A percentile compares a stretch with the other conserved stretches of the same genome.
Evolutionary conservation across 2,329 filamentous ascomycete genomes (phyloP).

Genomic region (Thielaviopsis musarum): DNA sequence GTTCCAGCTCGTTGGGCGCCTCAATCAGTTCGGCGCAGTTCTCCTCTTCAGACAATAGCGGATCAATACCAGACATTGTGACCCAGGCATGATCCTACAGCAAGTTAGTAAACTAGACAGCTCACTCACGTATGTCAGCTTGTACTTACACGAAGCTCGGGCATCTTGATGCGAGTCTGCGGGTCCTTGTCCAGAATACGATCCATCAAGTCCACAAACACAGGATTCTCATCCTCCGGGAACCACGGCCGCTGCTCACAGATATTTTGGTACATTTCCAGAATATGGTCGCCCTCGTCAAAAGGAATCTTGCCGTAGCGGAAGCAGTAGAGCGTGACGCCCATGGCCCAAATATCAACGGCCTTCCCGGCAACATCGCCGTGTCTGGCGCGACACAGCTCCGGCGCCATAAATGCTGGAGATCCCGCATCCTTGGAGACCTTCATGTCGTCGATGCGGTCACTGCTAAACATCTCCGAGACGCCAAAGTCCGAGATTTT

Average conservation of each 20-base stretch:
- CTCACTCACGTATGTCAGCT: background rate
- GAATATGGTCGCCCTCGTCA: conserved; percentile 48
- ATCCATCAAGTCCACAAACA: conserved; percentile 58
- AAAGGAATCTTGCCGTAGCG: conserved; percentile 83
- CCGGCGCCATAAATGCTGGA: conserved; percentile 84
- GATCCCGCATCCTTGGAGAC: conserved; percentile 88
- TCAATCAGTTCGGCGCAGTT: conserved; percentile 72
- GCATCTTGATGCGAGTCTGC: conserved; percentile 65
- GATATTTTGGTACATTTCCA: conserved; percentile 85
- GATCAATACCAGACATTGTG: conserved; percentile 61
- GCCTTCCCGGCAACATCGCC: conserved; percentile 77
- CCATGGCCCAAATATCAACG: conserved; percentile 98
- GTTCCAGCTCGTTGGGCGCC: conserved; percentile 74
- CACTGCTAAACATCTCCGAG: conserved; percentile 82
- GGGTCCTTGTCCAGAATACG: conserved; percentile 74
- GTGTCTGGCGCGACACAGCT: conserved; percentile 75
- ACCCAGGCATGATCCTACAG: conserved; percentile 81
- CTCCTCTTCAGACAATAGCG: conserved; percentile 62
- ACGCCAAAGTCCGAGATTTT: conserved; percentile 99
- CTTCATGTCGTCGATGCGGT: conserved; percentile 63
- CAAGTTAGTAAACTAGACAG: background rate
- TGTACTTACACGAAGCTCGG: conserved; percentile 51
- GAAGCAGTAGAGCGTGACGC: conserved; percentile 82
- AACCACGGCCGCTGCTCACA: conserved; percentile 49
- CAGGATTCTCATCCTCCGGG: conserved; percentile 43